Percentiles rank a stretch among this genome's conserved stretches.
Conservation (phyloP, 768 basidiomycete genomes). For the Kwoniella botswanensis region DNA sequence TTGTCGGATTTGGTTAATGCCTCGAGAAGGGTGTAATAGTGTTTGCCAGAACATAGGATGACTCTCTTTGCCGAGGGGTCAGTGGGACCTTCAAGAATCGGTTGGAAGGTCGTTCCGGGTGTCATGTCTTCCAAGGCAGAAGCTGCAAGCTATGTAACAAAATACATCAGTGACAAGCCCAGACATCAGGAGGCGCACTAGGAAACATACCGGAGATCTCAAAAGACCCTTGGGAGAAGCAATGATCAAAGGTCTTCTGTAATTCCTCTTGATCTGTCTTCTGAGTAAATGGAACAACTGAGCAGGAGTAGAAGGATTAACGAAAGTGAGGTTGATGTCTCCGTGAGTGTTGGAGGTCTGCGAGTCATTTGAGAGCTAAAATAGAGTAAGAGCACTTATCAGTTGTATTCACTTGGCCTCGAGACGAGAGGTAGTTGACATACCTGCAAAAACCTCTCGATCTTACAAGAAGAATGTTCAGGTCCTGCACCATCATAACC, state of each 20-base stretch:
- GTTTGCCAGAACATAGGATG: conserved; percentile 78
- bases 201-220: conserved; percentile 69
- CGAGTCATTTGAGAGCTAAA: conserved; percentile 76
- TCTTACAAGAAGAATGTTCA: conserved; percentile 85
- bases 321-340: conserved; percentile 83
- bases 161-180: too few species aligned
- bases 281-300: conserved; percentile 94
- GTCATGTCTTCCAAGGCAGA: conserved; percentile 70
- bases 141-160: conserved; percentile 68
- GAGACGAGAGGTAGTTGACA: conserved; percentile 8
- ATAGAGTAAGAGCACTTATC: background rate
- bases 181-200: background rate
- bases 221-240: conserved; percentile 84
- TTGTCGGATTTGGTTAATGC: conserved; percentile 49
- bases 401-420: background rate
- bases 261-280: conserved; percentile 81
- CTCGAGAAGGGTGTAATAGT: conserved; percentile 76
- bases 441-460: conserved; percentile 91
- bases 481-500: conserved; percentile 90
- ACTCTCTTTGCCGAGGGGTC: conserved; percentile 65
- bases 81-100: conserved; percentile 63
- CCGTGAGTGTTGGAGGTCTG: conserved; percentile 55
- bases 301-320: conserved; percentile 84
- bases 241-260: conserved; percentile 82
- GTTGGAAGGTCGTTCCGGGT: conserved; percentile 68